phyloP scores from a whole-genome alignment of 179 eudicot genomes.

The Silene noctiflora region DNA sequence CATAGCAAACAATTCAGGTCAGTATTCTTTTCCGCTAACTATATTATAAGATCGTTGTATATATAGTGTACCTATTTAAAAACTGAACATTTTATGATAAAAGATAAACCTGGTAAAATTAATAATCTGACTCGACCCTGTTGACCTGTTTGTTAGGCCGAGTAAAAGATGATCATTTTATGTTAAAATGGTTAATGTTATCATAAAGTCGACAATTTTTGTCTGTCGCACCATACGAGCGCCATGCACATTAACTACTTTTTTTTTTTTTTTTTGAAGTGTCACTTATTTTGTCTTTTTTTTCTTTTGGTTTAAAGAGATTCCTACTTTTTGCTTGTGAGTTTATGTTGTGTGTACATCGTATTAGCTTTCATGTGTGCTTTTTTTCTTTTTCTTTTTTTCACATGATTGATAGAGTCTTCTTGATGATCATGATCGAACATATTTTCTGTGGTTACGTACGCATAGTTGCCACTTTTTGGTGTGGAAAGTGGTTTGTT shows the following conservation, averaged over 20 bases:
- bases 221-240: too few relatives aligned
- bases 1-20: slow-evolving; percentile 80
- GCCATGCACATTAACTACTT: too few relatives aligned
- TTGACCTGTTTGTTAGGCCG: too few relatives aligned
- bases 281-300: background rate
- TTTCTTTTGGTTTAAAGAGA: background rate
- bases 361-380: slow-evolving; percentile 1
- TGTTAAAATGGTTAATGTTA: too few relatives aligned
- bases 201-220: too few relatives aligned
- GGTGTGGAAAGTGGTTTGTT: background rate
- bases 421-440: background rate
- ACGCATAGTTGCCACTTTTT: background rate
- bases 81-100: too few relatives aligned
- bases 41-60: background rate
- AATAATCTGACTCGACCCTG: too few relatives aligned
- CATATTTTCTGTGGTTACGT: slow-evolving; percentile 1
- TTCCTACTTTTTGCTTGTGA: background rate
- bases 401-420: slow-evolving; percentile 13
- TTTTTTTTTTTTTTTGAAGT: too few relatives aligned
- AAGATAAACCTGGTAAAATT: too few relatives aligned
- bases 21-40: slow-evolving; percentile 2
- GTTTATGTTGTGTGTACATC: background rate
- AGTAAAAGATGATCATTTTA: too few relatives aligned
- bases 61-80: background rate
- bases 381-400: too few relatives aligned